Evolutionary conservation across 169 alveolate genomes (phyloP).

Genomic region (Condylostoma magnum): DNA sequence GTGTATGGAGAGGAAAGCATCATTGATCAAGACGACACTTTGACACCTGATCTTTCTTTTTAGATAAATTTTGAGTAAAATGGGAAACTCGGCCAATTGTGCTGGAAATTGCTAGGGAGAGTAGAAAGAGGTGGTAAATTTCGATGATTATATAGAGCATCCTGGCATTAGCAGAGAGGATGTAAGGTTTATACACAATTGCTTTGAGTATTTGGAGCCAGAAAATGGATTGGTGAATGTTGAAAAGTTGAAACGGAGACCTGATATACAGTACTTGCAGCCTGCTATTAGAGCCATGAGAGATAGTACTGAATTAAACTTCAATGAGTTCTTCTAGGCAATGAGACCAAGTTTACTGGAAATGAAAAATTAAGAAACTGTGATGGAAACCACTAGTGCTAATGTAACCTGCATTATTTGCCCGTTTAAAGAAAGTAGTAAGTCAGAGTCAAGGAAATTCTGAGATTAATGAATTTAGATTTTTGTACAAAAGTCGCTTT

Average conservation of each 20-base stretch:
- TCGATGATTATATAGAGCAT: not conserved
- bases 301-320: not conserved
- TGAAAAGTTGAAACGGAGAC: not conserved
- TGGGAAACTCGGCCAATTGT: no score
- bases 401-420: slow-evolving; percentile 25
- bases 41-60: no score
- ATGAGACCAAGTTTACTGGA: slow-evolving; percentile 15
- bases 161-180: slow-evolving; percentile 20
- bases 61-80: no score
- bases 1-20: no score
- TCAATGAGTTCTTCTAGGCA: slow-evolving; percentile 16
- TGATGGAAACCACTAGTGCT: slow-evolving; percentile 20
- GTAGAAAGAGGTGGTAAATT: no score
- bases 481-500: no score
- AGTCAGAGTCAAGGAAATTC: no score
- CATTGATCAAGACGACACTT: no score
- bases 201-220: slow-evolving; percentile 24
- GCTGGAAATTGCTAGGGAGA: no score
- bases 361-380: slow-evolving; percentile 8
- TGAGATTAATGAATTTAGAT: no score
- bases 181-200: not conserved
- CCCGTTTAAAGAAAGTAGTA: no score
- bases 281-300: not conserved
- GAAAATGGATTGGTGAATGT: not conserved
- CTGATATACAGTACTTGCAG: not conserved